phyloP scores from a whole-genome alignment of 768 basidiomycete genomes.

The Boletus vermiculosoides region DNA sequence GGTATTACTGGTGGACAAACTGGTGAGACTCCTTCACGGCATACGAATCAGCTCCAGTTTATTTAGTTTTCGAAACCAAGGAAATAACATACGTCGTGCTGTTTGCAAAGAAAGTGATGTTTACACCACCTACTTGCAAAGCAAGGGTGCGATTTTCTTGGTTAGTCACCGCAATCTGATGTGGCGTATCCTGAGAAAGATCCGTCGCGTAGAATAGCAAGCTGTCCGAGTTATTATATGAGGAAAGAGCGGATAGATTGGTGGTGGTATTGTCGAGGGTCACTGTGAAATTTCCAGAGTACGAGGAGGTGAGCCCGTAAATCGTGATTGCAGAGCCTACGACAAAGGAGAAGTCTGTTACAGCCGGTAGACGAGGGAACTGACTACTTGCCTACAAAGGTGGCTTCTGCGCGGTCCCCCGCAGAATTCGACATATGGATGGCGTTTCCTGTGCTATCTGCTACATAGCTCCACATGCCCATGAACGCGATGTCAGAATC shows the following conservation, averaged over 20 bases:
- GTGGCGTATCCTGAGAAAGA: conserved; percentile 48
- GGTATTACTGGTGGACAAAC: conserved; percentile 19
- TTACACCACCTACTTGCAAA: conserved; percentile 49
- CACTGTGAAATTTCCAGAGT: conserved; percentile 59
- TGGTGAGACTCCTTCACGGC: conserved; percentile 17
- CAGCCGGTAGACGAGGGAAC: not conserved
- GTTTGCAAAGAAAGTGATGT: conserved; percentile 40
- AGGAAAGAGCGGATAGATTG: conserved; percentile 49
- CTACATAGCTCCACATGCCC: conserved; percentile 54
- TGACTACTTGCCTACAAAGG: conserved; percentile 47
- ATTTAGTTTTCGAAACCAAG: not conserved
- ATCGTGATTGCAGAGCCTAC: conserved; percentile 63
- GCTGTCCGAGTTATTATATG: conserved; percentile 48
- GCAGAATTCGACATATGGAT: conserved; percentile 36
- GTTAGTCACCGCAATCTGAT: conserved; percentile 58
- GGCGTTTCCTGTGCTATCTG: conserved; percentile 29
- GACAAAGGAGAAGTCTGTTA: conserved; percentile 2
- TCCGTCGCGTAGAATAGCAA: conserved; percentile 65
- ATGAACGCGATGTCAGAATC: conserved; percentile 49
- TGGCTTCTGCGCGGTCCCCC: conserved; percentile 45
- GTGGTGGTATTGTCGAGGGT: conserved; percentile 51
- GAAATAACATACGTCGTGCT: conserved; percentile 32
- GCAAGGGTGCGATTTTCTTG: conserved; percentile 51
- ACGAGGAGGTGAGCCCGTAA: conserved; percentile 56
- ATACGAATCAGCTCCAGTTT: conserved; percentile 2